phyloP scores from a whole-genome alignment of 495 filamentous ascomycete genomes.

The Evernia prunastri region DNA sequence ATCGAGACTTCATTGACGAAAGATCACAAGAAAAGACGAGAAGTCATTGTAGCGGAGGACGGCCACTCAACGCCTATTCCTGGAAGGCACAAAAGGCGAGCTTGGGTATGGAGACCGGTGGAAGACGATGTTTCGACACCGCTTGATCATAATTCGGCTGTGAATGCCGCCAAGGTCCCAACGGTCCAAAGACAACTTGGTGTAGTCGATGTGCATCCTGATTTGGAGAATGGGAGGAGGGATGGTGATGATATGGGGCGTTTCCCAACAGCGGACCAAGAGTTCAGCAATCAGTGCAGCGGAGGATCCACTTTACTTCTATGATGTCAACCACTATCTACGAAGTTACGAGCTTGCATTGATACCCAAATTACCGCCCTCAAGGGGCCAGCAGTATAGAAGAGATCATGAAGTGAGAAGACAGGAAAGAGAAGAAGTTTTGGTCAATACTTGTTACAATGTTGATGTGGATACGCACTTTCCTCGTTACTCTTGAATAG shows the following conservation, averaged over 20 bases:
- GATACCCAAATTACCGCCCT: background rate
- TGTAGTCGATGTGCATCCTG: background rate
- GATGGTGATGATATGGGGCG: background rate
- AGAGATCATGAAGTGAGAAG: slow-evolving; percentile 1
- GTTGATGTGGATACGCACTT: background rate
- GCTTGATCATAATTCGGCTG: background rate
- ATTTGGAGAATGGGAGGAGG: too few relatives aligned
- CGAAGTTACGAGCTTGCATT: slow-evolving; percentile 8
- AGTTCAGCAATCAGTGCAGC: background rate
- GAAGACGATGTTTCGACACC: slow-evolving; percentile 23
- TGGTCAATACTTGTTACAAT: background rate
- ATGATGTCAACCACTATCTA: background rate
- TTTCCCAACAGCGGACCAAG: background rate
- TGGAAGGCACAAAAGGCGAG: slow-evolving; percentile 21
- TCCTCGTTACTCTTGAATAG: background rate
- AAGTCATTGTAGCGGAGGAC: slow-evolving; percentile 20
- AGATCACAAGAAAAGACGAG: slow-evolving; percentile 12
- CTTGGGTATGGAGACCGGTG: slow-evolving; percentile 28
- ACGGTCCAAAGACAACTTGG: background rate
- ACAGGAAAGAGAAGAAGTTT: too few relatives aligned
- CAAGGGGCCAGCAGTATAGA: background rate
- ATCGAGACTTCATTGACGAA: background rate
- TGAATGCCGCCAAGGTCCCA: background rate
- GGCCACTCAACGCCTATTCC: slow-evolving; percentile 15
- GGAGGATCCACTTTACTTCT: background rate